Evolutionary conservation across 2,329 filamentous ascomycete genomes (phyloP).

Genomic region (Aspergillus sp.): DNA sequence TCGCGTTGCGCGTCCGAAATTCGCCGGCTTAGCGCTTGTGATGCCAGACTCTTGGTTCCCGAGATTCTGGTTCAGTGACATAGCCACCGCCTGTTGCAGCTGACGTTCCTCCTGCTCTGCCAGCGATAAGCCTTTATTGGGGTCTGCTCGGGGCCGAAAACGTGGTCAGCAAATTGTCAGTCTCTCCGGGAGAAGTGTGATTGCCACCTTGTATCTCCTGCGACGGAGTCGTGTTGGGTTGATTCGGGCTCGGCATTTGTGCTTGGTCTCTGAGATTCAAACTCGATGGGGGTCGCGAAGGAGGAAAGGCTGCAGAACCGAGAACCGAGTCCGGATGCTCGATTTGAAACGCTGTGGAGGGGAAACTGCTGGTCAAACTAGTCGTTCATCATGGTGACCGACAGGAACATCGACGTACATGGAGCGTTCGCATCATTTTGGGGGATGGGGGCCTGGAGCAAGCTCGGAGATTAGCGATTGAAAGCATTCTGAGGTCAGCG

Average conservation of each 20-base stretch:
- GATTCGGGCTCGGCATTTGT: slow-evolving; percentile 20
- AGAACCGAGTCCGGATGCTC: slow-evolving; percentile 37
- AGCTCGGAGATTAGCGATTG: slow-evolving; percentile 10
- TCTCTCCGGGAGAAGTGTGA: background rate
- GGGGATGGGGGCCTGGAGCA: slow-evolving; percentile 18
- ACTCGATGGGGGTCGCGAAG: slow-evolving; percentile 49
- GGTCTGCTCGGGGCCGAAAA: slow-evolving; percentile 15
- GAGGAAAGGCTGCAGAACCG: slow-evolving; percentile 37
- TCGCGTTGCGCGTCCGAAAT: slow-evolving; percentile 57
- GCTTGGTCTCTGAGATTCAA: slow-evolving; percentile 33
- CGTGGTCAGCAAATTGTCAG: slow-evolving; percentile 17
- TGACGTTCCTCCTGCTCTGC: slow-evolving; percentile 47
- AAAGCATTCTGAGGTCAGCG: background rate
- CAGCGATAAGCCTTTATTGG: slow-evolving; percentile 35
- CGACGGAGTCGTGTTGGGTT: slow-evolving; percentile 24
- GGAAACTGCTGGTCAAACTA: slow-evolving; percentile 4
- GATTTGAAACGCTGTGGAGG: slow-evolving; percentile 36
- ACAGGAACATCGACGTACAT: slow-evolving; percentile 21
- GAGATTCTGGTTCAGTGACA: slow-evolving; percentile 44
- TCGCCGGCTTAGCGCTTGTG: slow-evolving; percentile 38
- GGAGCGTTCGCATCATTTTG: slow-evolving; percentile 26
- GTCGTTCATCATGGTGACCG: background rate
- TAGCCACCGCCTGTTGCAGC: slow-evolving; percentile 47
- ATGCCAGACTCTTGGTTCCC: slow-evolving; percentile 58
- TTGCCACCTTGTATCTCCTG: slow-evolving; percentile 32